A percentile compares a stretch with the other conserved stretches of the same genome.
These are phyloP conservation scores for Alternaria rosae DNA, from an alignment of 2,329 filamentous ascomycete species.

Conservation along the genomic window DNA sequence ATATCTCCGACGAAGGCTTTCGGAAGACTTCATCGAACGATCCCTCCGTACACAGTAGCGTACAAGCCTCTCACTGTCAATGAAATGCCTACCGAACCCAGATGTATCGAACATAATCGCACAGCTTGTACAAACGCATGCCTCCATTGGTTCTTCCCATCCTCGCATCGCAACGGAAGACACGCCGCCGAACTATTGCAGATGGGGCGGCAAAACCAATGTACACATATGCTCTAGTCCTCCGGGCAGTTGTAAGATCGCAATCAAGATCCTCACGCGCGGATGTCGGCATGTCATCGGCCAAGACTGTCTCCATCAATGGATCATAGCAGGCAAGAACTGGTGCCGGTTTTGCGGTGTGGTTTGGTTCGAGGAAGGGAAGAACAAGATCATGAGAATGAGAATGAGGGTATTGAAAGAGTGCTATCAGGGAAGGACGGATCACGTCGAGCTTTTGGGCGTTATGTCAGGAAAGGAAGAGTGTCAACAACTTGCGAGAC, in stretches of 20 bases:
- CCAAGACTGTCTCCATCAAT: not conserved
- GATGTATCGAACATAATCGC: not conserved
- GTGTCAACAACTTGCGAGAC: no score
- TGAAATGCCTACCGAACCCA: not conserved
- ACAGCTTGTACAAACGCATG: not conserved
- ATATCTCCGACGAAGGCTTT: not conserved
- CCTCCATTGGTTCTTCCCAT: not conserved
- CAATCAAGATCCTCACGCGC: not conserved
- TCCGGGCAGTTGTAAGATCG: not conserved
- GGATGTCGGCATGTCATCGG: not conserved
- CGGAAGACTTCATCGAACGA: not conserved
- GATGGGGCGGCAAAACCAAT: not conserved
- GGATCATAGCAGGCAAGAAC: not conserved
- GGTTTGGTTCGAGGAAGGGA: not conserved
- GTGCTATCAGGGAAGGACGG: not conserved
- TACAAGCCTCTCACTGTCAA: not conserved
- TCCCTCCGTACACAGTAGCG: not conserved
- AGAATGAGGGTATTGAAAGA: not conserved
- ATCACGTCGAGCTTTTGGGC: not conserved
- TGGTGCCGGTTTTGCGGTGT: not conserved
- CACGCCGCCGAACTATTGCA: not conserved
- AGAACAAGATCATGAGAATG: not conserved
- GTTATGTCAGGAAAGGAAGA: not conserved
- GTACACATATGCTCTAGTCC: not conserved
- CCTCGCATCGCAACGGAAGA: not conserved